phyloP scores from a whole-genome alignment of 495 filamentous ascomycete species.

The Glonium stellatum region DNA sequence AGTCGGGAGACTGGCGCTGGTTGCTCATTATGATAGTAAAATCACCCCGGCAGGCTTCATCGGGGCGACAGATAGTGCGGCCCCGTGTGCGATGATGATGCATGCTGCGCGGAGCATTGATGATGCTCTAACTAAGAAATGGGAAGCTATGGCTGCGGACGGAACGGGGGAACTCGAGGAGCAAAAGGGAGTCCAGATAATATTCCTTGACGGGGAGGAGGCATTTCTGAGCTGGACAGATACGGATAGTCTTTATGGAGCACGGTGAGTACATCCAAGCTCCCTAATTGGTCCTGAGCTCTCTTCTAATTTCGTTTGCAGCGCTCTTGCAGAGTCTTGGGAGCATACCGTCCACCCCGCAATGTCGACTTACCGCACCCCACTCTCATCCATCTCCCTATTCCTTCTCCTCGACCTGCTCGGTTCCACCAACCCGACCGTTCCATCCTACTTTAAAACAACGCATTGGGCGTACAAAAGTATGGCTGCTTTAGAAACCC shows the following conservation, averaged over 20 bases:
- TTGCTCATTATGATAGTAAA: slow-evolving; percentile 92
- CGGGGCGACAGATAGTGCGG: slow-evolving; percentile 88
- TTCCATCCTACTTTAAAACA: slow-evolving; percentile 75
- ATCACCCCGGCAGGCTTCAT: slow-evolving; percentile 80
- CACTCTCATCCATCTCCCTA: slow-evolving; percentile 69
- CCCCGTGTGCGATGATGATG: slow-evolving; percentile 86
- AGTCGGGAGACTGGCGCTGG: slow-evolving; percentile 72
- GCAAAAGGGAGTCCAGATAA: slow-evolving; percentile 74
- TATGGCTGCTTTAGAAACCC: slow-evolving; percentile 60
- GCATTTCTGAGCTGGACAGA: slow-evolving; percentile 74
- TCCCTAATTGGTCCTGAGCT: not conserved
- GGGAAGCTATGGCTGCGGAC: slow-evolving; percentile 60
- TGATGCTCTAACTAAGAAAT: slow-evolving; percentile 68
- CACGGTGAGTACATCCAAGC: slow-evolving; percentile 45
- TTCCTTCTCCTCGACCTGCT: slow-evolving; percentile 93
- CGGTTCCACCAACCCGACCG: slow-evolving; percentile 58
- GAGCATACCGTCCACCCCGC: slow-evolving; percentile 58
- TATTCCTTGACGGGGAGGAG: slow-evolving; percentile 92
- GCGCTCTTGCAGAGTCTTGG: slow-evolving; percentile 69
- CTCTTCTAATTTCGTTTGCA: slow-evolving; percentile 20
- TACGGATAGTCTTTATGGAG: slow-evolving; percentile 79
- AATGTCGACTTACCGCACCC: slow-evolving; percentile 64
- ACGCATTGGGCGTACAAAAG: slow-evolving; percentile 90
- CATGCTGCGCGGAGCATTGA: slow-evolving; percentile 77
- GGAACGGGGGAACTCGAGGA: slow-evolving; percentile 47